Evolutionary conservation across 768 basidiomycete genomes (phyloP).

Genomic region (Boletus coccyginus): DNA sequence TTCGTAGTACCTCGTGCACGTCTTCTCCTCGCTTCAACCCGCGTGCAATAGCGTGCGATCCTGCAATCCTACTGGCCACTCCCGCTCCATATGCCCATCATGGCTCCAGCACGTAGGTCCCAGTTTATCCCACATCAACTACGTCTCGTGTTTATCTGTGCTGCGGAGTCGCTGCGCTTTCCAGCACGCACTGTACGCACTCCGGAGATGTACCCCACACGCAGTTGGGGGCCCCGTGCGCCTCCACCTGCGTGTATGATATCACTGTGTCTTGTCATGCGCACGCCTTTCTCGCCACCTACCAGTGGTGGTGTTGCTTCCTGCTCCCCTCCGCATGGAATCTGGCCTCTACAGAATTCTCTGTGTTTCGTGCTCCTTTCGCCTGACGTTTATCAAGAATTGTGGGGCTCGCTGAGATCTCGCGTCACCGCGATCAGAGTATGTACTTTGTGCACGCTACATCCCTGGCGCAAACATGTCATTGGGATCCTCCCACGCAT

Average conservation of each 20-base stretch:
- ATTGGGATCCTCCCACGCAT: constrained; percentile 5
- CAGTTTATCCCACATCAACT: neutral
- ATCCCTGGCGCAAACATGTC: neutral
- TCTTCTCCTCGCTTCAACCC: constrained; percentile 4
- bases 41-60: constrained; percentile 11
- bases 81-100: constrained; percentile 7
- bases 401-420: constrained; percentile 24
- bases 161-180: neutral
- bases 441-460: neutral
- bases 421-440: constrained; percentile 14
- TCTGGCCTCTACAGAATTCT: constrained; percentile 3
- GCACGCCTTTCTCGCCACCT: neutral
- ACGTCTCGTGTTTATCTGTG: constrained; percentile 1
- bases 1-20: neutral
- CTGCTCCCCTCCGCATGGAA: constrained; percentile 21
- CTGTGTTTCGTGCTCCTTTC: constrained; percentile 10
- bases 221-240: neutral
- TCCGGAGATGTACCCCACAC: constrained; percentile 21
- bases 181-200: neutral
- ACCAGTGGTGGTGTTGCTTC: neutral
- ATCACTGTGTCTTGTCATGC: neutral
- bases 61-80: constrained; percentile 14
- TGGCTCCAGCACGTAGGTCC: neutral
- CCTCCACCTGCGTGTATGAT: neutral
- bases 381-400: constrained; percentile 9